Conservation (phyloP, 106 monocot species). For the Alisma plantagoaquatica region DNA sequence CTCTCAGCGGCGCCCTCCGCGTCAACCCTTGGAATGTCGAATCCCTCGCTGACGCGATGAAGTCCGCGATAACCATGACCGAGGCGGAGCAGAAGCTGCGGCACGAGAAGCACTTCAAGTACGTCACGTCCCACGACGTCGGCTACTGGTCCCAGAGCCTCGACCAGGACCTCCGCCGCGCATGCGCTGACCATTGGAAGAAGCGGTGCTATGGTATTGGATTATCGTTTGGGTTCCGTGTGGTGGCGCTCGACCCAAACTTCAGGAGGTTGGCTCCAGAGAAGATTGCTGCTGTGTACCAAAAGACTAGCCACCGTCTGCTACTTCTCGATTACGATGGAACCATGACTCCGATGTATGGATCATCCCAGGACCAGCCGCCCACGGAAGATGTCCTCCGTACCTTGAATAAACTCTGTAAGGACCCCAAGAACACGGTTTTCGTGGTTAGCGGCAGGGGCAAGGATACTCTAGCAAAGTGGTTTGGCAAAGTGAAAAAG, state of each 20-base stretch:
- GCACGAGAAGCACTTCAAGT: conserved; percentile 44
- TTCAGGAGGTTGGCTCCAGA: conserved; percentile 75
- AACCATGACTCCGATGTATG: conserved; percentile 67
- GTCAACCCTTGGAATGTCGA: conserved; percentile 79
- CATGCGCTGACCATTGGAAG: conserved; percentile 57
- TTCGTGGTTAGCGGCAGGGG: conserved; percentile 84
- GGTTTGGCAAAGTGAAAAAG: conserved; percentile 60
- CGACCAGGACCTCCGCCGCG: conserved; percentile 80
- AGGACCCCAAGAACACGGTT: conserved; percentile 66
- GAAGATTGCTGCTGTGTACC: conserved; percentile 49
- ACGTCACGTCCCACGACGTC: conserved; percentile 76
- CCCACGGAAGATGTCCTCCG: conserved; percentile 66
- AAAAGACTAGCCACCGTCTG: conserved; percentile 38
- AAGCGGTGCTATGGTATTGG: conserved; percentile 84
- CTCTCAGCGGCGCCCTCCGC: conserved; percentile 19
- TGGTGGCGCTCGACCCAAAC: conserved; percentile 68
- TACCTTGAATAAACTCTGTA: conserved; percentile 45
- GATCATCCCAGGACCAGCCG: conserved; percentile 35
- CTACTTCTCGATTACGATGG: conserved; percentile 86
- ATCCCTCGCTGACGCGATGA: conserved; percentile 59
- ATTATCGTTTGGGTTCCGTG: conserved; percentile 62
- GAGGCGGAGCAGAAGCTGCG: conserved; percentile 73
- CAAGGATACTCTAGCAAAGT: conserved; percentile 60
- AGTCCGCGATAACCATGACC: conserved; percentile 48
- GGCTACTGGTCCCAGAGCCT: conserved; percentile 77